A percentile compares a stretch with the other conserved stretches of the same genome.
phyloP scores from a whole-genome alignment of 2,329 filamentous ascomycete species.

The Acephala macrosclerotiorum region DNA sequence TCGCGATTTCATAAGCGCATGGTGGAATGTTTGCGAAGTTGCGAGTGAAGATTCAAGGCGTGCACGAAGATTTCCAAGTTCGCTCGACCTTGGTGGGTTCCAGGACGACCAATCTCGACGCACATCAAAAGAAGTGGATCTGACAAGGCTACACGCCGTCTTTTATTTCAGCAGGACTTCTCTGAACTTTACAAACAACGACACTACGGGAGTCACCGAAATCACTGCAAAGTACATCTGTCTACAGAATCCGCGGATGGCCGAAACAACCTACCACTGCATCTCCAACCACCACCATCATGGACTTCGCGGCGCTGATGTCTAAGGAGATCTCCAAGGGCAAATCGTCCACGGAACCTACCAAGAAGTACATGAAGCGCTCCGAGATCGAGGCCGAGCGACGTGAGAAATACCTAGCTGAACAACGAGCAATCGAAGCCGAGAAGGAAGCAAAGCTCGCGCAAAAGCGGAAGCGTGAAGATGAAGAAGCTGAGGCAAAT shows the following conservation, averaged over 20 bases:
- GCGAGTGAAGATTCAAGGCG: constrained; percentile 5
- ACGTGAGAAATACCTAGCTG: constrained; percentile 78
- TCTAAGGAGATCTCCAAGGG: constrained; percentile 88
- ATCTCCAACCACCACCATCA: constrained; percentile 50
- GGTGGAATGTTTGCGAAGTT: background rate
- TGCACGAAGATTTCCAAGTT: background rate
- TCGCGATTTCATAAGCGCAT: background rate
- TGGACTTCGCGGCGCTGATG: constrained; percentile 98
- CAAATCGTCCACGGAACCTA: constrained; percentile 56
- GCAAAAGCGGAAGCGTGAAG: constrained; percentile 88
- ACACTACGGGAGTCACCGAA: background rate
- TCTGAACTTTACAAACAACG: background rate
- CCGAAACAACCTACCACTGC: background rate
- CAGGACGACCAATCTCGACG: background rate
- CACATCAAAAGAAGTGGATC: background rate
- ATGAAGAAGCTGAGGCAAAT: constrained; percentile 78
- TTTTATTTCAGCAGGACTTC: background rate
- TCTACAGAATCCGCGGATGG: background rate
- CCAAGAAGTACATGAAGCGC: constrained; percentile 84
- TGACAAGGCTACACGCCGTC: background rate
- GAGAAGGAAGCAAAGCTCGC: constrained; percentile 73
- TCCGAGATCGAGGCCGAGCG: constrained; percentile 87
- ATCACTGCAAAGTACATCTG: background rate
- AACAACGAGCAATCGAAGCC: constrained; percentile 77
- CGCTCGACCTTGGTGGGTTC: background rate